These are phyloP conservation scores for Trametes polyzona DNA, from an alignment of 1,284 basidiomycete genomes.

Conservation along the genomic window DNA sequence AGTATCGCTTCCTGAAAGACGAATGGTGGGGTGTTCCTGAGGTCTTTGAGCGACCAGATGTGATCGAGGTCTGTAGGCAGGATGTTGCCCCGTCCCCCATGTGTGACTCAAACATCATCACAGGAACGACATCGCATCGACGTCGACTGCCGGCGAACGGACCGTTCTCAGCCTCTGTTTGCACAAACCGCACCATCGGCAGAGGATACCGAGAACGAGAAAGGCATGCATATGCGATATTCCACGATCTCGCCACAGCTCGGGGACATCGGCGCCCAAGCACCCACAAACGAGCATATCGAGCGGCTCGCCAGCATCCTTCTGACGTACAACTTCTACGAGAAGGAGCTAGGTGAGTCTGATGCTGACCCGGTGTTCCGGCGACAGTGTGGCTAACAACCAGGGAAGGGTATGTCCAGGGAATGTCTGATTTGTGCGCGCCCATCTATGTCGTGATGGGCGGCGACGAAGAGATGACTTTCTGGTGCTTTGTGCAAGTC, in stretches of 20 bases:
- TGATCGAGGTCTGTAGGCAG: conserved; percentile 68
- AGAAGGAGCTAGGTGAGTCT: conserved; percentile 81
- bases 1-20: conserved; percentile 71
- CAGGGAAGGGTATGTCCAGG: conserved; percentile 81
- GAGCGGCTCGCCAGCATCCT: conserved; percentile 80
- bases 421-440: conserved; percentile 96
- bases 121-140: conserved; percentile 88
- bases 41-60: conserved; percentile 75
- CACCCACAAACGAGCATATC: conserved; percentile 87
- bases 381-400: background rate
- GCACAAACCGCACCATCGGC: conserved; percentile 45
- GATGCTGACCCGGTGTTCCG: background rate
- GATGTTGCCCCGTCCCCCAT: too few relatives aligned
- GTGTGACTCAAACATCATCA: background rate
- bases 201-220: conserved; percentile 50
- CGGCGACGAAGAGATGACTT: conserved; percentile 87
- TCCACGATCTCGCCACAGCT: conserved; percentile 74
- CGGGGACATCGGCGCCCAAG: conserved; percentile 78
- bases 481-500: conserved; percentile 94
- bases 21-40: conserved; percentile 85
- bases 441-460: conserved; percentile 93
- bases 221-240: conserved; percentile 53
- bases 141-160: conserved; percentile 97
- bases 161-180: conserved; percentile 89
- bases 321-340: conserved; percentile 92